Percentiles rank a stretch among this genome's conserved stretches.
These are phyloP conservation scores for Amborella trichopoda DNA, from an alignment of 164 flowering plant genomes.

Conservation along the genomic window DNA sequence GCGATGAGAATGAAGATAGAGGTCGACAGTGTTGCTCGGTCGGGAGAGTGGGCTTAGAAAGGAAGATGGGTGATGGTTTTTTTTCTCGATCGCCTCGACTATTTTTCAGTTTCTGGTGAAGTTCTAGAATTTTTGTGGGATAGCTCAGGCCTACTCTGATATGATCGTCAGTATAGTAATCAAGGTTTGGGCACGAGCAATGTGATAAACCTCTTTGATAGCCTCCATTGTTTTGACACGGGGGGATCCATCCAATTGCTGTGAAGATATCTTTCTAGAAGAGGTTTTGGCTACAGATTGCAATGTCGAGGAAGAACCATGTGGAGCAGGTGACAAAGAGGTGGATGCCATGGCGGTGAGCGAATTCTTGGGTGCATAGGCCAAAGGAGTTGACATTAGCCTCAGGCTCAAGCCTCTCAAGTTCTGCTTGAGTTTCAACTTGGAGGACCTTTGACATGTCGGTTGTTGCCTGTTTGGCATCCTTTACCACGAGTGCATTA, in stretches of 20 bases:
- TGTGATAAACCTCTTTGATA: not conserved
- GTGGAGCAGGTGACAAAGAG: not conserved
- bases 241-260: not conserved
- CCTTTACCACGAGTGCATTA: constrained; percentile 27
- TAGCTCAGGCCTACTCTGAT: too few species aligned
- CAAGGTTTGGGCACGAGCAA: constrained; percentile 1
- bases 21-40: too few species aligned
- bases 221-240: not conserved
- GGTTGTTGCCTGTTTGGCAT: constrained; percentile 26
- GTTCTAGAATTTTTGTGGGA: too few species aligned
- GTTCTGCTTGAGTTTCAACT: constrained; percentile 19
- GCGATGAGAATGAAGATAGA: too few species aligned
- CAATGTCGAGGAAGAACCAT: constrained; percentile 1
- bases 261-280: not conserved
- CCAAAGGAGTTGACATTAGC: not conserved
- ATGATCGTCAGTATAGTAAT: too few species aligned
- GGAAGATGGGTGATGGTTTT: too few species aligned
- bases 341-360: not conserved
- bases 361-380: not conserved
- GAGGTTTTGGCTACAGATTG: not conserved
- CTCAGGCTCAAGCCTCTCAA: constrained; percentile 12
- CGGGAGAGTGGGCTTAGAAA: too few species aligned
- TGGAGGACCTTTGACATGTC: constrained; percentile 33
- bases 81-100: too few species aligned
- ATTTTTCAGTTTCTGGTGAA: too few species aligned